Percentiles rank a stretch among this genome's conserved stretches.
These are phyloP conservation scores for Magnolia changhungtana DNA, from an alignment of 164 flowering plant genomes.

Conservation along the genomic window DNA sequence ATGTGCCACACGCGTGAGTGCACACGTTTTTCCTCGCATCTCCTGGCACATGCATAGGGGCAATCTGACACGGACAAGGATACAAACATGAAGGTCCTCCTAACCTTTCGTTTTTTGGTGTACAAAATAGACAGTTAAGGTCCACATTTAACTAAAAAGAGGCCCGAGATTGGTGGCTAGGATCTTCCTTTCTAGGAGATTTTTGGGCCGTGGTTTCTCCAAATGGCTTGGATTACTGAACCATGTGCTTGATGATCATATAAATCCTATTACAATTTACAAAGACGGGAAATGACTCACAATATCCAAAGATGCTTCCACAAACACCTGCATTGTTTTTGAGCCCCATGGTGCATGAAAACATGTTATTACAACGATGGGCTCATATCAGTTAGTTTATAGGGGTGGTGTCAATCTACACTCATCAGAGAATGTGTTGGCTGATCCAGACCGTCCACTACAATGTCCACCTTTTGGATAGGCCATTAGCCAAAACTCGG, in stretches of 20 bases:
- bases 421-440: no score
- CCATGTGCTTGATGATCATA: no score
- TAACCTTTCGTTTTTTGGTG: no score
- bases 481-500: no score
- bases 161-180: background rate
- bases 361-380: background rate
- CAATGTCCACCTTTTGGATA: no score
- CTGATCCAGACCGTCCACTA: no score
- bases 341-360: background rate
- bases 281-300: constrained; percentile 1
- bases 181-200: background rate
- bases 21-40: constrained; percentile 64
- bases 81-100: no score
- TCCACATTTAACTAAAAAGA: no score
- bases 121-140: no score
- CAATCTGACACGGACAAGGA: constrained; percentile 40
- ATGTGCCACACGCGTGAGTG: constrained; percentile 51
- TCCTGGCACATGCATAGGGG: constrained; percentile 36
- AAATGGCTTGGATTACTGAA: no score
- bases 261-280: background rate
- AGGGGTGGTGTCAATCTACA: no score
- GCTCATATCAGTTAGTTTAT: no score
- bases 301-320: constrained; percentile 1
- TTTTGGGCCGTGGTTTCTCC: background rate
- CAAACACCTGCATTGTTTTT: constrained; percentile 9